Percentiles rank a stretch among this genome's conserved stretches.
Conservation (phyloP, 345 rosid genomes). For the Combretum micranthum region DNA sequence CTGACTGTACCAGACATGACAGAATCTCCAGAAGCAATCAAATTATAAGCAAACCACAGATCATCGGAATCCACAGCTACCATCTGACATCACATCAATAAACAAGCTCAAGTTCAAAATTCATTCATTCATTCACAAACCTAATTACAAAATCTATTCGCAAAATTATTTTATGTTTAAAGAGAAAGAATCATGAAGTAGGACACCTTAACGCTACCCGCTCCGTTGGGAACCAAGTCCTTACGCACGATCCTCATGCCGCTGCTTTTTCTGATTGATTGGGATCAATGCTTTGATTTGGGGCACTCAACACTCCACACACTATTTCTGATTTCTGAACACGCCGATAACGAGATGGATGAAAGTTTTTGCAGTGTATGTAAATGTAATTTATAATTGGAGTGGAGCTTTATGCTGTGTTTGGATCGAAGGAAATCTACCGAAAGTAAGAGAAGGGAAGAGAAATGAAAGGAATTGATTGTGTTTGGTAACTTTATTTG, state of each 20-base stretch:
- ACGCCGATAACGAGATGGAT: no score
- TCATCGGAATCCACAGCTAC: constrained; percentile 78
- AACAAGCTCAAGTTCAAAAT: neutral
- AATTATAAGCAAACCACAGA: constrained; percentile 85
- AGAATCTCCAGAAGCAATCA: constrained; percentile 62
- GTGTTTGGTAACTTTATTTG: no score
- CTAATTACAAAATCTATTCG: neutral
- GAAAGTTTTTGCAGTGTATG: no score
- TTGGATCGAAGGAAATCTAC: no score
- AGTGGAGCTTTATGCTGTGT: no score
- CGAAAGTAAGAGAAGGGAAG: no score
- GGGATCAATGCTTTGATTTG: no score
- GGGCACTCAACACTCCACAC: no score
- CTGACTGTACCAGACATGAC: constrained; percentile 91
- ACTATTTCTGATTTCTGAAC: no score
- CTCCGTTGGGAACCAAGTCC: constrained; percentile 47
- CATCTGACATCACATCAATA: constrained; percentile 34
- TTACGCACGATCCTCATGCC: constrained; percentile 54
- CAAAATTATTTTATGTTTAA: neutral
- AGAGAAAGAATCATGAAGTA: neutral
- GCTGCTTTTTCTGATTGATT: no score
- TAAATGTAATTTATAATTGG: no score
- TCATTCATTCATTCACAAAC: neutral
- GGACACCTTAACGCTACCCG: constrained; percentile 80
- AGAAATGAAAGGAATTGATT: no score